Evolutionary conservation across 306 rosid genomes (phyloP).

Genomic region (Cucumis cinereus): DNA sequence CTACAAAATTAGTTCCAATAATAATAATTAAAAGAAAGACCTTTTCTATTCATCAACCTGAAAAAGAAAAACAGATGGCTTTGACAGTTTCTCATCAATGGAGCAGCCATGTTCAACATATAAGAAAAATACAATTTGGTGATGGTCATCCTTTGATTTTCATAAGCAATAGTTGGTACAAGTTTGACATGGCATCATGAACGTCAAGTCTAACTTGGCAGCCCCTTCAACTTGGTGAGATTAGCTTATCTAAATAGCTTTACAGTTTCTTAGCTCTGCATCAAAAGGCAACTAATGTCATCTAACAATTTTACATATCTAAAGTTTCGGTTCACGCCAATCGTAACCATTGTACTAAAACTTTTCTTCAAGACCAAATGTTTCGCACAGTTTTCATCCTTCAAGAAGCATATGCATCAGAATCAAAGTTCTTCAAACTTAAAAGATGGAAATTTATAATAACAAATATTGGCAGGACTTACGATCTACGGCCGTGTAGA

Average conservation of each 20-base stretch:
- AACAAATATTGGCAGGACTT: not conserved
- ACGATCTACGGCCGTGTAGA: not conserved
- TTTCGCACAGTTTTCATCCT: not conserved
- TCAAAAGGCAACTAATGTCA: not conserved
- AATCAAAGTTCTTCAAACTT: not conserved
- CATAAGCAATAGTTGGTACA: not conserved
- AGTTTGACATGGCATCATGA: not conserved
- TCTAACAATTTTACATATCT: not conserved
- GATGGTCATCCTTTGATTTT: not conserved
- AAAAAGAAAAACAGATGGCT: not conserved
- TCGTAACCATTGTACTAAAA: not conserved
- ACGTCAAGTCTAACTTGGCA: not conserved
- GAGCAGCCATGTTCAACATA: not conserved
- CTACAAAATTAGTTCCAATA: not conserved
- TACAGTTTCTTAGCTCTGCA: not conserved
- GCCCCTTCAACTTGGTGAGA: not conserved
- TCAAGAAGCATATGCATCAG: not conserved
- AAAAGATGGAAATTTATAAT: not conserved
- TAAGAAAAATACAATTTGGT: not conserved
- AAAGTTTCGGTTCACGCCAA: not conserved
- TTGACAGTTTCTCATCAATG: conserved; percentile 5
- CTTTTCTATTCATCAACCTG: not conserved
- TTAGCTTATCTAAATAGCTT: not conserved
- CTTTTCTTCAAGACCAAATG: not conserved
- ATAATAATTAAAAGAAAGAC: not conserved